Conservation (phyloP, 352 stramenopile species). For the Phytophthora idaei region DNA sequence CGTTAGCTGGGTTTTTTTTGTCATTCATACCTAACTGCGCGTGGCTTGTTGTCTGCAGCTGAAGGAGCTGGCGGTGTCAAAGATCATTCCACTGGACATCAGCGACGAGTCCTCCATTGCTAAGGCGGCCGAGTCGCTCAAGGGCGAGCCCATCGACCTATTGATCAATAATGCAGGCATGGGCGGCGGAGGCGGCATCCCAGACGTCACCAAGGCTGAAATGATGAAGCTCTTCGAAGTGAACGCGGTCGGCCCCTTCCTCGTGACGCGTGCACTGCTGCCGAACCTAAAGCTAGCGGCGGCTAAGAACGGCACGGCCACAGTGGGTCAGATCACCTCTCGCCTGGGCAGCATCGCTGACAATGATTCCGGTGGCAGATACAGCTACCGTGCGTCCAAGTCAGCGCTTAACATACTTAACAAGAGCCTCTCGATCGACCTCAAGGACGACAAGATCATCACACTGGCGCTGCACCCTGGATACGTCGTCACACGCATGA, state of each 20-base stretch:
- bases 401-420: slow-evolving; percentile 75
- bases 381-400: slow-evolving; percentile 80
- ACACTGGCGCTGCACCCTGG: slow-evolving; percentile 55
- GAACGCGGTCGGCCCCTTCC: slow-evolving; percentile 53
- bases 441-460: slow-evolving; percentile 56
- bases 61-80: slow-evolving; percentile 29
- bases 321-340: slow-evolving; percentile 54
- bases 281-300: slow-evolving; percentile 50
- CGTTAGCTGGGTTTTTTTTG: not conserved
- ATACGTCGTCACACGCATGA: slow-evolving; percentile 65
- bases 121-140: slow-evolving; percentile 40
- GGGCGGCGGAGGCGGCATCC: slow-evolving; percentile 38
- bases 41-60: slow-evolving; percentile 21
- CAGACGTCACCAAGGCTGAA: slow-evolving; percentile 49
- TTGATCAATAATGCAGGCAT: slow-evolving; percentile 73
- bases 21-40: not conserved
- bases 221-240: slow-evolving; percentile 66
- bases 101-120: slow-evolving; percentile 44
- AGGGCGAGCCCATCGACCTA: slow-evolving; percentile 56
- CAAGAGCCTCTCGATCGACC: slow-evolving; percentile 50
- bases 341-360: slow-evolving; percentile 53
- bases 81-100: slow-evolving; percentile 40
- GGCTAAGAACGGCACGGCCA: slow-evolving; percentile 34
- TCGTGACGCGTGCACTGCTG: slow-evolving; percentile 57
- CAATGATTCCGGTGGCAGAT: slow-evolving; percentile 37